phyloP scores from a whole-genome alignment of 306 rosid species.

The Prinsepia uniflora region DNA sequence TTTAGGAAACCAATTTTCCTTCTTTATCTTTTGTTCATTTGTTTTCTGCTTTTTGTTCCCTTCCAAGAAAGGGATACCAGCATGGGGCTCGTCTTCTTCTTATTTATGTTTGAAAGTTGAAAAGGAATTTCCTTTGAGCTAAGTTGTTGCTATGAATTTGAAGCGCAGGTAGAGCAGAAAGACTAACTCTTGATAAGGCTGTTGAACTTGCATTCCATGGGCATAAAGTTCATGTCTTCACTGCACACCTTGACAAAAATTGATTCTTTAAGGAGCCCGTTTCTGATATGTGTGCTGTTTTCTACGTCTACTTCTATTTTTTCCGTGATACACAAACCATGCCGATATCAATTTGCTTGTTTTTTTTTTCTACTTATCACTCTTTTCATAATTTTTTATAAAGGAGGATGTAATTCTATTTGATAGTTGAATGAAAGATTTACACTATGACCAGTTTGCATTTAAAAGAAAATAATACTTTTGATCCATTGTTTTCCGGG shows the following conservation, averaged over 20 bases:
- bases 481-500: neutral
- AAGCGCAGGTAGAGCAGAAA: no score
- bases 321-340: neutral
- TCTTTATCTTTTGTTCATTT: no score
- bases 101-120: no score
- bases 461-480: neutral
- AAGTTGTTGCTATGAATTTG: no score
- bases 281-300: conserved; percentile 41
- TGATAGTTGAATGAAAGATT: neutral
- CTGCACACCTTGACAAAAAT: conserved; percentile 66
- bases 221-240: neutral
- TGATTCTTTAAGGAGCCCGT: conserved; percentile 87
- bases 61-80: neutral
- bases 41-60: neutral
- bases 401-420: neutral
- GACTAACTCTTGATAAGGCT: no score
- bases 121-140: no score
- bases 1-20: neutral
- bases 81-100: neutral
- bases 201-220: neutral
- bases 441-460: neutral
- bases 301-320: conserved; percentile 2
- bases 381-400: neutral
- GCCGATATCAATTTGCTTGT: neutral
- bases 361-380: neutral